Conservation (phyloP, 1,284 basidiomycete genomes). For the Cryptococcus maquisensis region DNA sequence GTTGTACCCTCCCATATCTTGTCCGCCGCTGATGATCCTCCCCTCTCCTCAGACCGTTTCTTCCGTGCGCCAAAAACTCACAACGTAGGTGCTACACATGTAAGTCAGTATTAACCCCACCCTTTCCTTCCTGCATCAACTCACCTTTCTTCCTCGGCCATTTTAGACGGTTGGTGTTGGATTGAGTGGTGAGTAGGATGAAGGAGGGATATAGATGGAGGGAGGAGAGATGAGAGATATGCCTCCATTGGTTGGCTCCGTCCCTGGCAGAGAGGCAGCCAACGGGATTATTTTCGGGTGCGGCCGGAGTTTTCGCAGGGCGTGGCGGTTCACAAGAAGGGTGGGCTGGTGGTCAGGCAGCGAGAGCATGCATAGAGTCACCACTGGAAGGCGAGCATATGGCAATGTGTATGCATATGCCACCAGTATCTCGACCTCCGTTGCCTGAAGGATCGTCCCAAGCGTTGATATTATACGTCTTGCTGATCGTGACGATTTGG, state of each 20-base stretch:
- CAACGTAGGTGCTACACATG: conserved; percentile 42
- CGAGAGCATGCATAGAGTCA: no score
- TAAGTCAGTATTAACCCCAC: neutral
- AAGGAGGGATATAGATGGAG: neutral
- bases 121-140: conserved; percentile 4
- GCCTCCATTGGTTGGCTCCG: neutral
- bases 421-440: no score
- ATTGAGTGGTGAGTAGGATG: conserved; percentile 1
- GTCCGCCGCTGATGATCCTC: no score
- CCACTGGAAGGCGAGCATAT: no score
- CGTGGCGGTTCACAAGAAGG: no score
- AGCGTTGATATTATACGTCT: no score
- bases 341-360: no score
- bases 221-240: neutral
- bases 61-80: conserved; percentile 19
- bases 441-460: no score
- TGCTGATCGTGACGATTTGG: no score
- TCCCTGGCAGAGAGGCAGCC: neutral
- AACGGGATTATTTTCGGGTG: conserved; percentile 3
- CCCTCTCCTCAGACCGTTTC: no score
- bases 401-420: no score
- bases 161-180: conserved; percentile 12
- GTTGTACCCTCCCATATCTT: no score
- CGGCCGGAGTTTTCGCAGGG: neutral
- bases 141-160: conserved; percentile 42